Base-by-base conservation (phyloP, 2,329 filamentous ascomycete genomes). In the Xylaria sp. region DNA sequence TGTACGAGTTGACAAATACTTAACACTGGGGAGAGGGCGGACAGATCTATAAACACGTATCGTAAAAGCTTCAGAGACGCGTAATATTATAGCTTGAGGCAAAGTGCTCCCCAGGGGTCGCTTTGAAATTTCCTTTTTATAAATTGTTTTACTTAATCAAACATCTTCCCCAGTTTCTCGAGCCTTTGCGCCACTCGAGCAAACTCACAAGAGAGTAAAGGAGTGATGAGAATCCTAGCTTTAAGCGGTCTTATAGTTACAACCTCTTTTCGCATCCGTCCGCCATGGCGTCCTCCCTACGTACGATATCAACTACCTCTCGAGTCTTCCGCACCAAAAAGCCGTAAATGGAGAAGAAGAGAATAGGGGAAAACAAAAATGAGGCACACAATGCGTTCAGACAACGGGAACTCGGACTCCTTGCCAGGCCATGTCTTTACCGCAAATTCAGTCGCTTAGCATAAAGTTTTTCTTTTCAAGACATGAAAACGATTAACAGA, bases 1-100 rank as follows among this genome's bases (percentile, higher is more conserved):
- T 64, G 49, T 52, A 9, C 57, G 28, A 61, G 61, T 56, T 64
- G 61, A 64, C 61, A 60, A 64, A 64, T 64, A 52, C 40, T 15
- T 23, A 42, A 31, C 28, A 5, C 28, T n/a, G n/a, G 28, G 5
- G 9, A 19, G 25, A 12, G 38, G 28, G 46, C 45, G 47, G 35
- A 45, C 19, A 15, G 33, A n/a, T n/a, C 17, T 47, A 33, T 7
- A 19, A 50, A 17, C 33, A 42, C 21, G 31, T 56, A 56, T 51
- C 50, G 11, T 52, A 19, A 33, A n/a, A 25, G 37, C 21, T 38
- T 46, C 52, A 57, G 25, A 31, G 28, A 31, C 28, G 28, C 28
- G 28, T 9, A n/a, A 31, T 21, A 47, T 15, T 46, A 14, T 42
- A 21, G 14, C 1, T 51, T 25, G 2, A 14, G 14, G 9, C 17